Evolutionary conservation across 164 flowering plant genomes (phyloP), one percentile per base, ranked within the genome.

Genomic region (Echeveria elegans): DNA sequence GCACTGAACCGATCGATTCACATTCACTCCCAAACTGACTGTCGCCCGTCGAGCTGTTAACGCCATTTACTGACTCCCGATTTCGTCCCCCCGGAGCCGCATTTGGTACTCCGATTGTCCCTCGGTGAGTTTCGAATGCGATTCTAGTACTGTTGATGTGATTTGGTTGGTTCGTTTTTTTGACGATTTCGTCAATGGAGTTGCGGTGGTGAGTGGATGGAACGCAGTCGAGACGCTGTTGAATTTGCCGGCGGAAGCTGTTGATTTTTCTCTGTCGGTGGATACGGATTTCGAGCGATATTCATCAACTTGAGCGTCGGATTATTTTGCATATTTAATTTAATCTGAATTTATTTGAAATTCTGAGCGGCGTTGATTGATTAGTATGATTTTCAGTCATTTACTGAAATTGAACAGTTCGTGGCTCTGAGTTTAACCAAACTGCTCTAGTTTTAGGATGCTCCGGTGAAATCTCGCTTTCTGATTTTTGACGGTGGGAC

Each of bases 401-500:
- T 56, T 50, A 2, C 56, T n/a, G 61, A 56, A 18, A 56, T 56
- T 56, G 32, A 26, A 53, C 61, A 26, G 61, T 56, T 56, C 61
- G 28, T 56, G 61, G 19, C 28, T 56, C 28, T 28, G 11, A 28
- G 61, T 26, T 56, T 26, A 26, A 56, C 61, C 31, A 26, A 26
- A 1, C 14, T 29, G 7, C 61, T 53, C 31, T 53, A 24, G 31
- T 26, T 53, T 53, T 26, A 53, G 60, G 16, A 8, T 53, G 31
- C 5, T 53, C 60, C 1, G 31, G 60, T 53, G 31, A 53, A 53
- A 11, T 24, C 30, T 53, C 18, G 31, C 30, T 10, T 1, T 10
- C 31, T 21, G 26, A 21, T 52, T 52, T 4, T 52, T 23, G 29
- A 52, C 58, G 2, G 58, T 52, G 12, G 59, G 30, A 53, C 59